Evolutionary conservation across 768 basidiomycete species (phyloP).

Genomic region (Rhizopogon sp.): DNA sequence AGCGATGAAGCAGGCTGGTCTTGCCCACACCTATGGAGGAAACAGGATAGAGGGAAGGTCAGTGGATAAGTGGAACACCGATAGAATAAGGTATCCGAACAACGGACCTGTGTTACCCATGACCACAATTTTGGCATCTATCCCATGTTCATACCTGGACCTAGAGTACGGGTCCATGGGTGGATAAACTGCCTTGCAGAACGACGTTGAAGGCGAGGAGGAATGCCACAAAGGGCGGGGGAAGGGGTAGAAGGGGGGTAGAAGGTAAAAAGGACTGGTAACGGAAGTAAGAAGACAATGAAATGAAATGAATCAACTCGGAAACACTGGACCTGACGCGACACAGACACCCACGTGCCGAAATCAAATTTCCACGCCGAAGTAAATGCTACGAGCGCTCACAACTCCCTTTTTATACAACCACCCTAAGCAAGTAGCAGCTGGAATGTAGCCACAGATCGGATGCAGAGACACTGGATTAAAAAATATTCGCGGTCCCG

Average conservation of each 20-base stretch:
- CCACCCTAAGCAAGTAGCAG: too few relatives aligned
- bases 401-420: not conserved
- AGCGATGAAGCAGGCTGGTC: slow-evolving; percentile 85
- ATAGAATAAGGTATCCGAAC: slow-evolving; percentile 7
- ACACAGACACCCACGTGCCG: slow-evolving; percentile 27
- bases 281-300: slow-evolving; percentile 27
- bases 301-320: slow-evolving; percentile 20
- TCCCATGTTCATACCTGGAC: slow-evolving; percentile 73
- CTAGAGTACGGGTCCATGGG: slow-evolving; percentile 61
- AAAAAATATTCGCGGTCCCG: too few relatives aligned
- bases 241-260: slow-evolving; percentile 13
- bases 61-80: slow-evolving; percentile 9
- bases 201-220: slow-evolving; percentile 16
- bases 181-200: slow-evolving; percentile 52
- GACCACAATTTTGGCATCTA: slow-evolving; percentile 94
- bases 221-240: slow-evolving; percentile 44
- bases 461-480: too few relatives aligned
- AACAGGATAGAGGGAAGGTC: slow-evolving; percentile 4
- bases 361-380: slow-evolving; percentile 1
- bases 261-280: slow-evolving; percentile 22
- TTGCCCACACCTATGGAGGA: slow-evolving; percentile 73
- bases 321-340: slow-evolving; percentile 26
- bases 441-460: too few relatives aligned
- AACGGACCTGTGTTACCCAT: slow-evolving; percentile 74
- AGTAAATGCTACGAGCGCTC: slow-evolving; percentile 1